Evolutionary conservation across 1,284 basidiomycete species (phyloP), one percentile per base, ranked within the genome.

Genomic region (Earliella scabrosa): DNA sequence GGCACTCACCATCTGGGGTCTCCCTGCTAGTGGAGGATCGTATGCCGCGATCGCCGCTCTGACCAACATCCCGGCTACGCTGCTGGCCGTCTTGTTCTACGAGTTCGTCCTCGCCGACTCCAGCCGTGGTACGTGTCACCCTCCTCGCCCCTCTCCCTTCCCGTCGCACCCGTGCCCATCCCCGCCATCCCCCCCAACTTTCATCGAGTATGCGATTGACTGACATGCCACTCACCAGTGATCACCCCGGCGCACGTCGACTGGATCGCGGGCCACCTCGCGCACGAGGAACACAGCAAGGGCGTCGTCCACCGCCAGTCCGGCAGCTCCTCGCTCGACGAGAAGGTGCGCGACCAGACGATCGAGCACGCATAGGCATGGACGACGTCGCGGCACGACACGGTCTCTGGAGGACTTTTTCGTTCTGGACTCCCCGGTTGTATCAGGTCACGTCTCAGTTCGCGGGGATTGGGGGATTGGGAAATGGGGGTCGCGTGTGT

Each of bases 11-110:
- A 78, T 88, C 50, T 89, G 82, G 79, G 87, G 87, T 11, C 65
- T 45, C 2, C 60, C 71, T 58, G 87, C 85, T 18, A 68, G 73
- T 26, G 85, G 85, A 31, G 83, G 84, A 13, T 59, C 62, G 5
- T 89, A 87, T 63, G 81, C 84, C 4, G 87, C 86, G 1, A 79
- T 89, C 35, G 71, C 86, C 2, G 83, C 87, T 2, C 73, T 89
- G 27, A 82, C 83, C 3, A 88, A 87, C 64, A 85, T 88, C 49
- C 83, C 82, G 2, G 82, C 85, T 1, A 88, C 78, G 14, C 45
- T 86, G 18, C 64, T 84, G 32, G 82, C 77, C 9, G 79, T 74
- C 21, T 54, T 74, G 38, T 52, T 85, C 27, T 86, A 88, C 58
- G 82, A 86, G 60, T 57, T 79, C 13, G 72, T 87, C 64, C 68